Evolutionary conservation across 805 yeast genomes (phyloP), one percentile per base, ranked within the genome.

Genomic region (Pichia manshurica): DNA sequence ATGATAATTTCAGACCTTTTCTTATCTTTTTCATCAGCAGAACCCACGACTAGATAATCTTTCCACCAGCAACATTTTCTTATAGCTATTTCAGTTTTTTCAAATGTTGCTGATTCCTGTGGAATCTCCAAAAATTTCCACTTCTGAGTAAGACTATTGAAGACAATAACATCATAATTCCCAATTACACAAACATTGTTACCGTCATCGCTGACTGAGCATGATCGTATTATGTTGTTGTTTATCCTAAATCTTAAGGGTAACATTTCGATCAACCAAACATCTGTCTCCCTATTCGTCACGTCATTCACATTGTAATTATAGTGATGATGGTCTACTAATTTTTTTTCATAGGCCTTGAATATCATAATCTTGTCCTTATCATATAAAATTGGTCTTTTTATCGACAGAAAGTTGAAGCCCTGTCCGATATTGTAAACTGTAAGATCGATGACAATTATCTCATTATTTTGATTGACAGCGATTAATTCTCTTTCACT

Each of bases 131-230:
- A 62, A 45, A 65, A 58, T 53, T 72, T 75, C 81, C 81, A 77
- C 32, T 65, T 64, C n/a, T 72, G 68, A 1, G 70, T 61, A 32
- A 60, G 50, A 12, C 67, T 45, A 42, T 69, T 64, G 53, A 71
- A 74, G 39, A 74, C 65, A 22, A 73, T 59, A 15, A 77, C 66
- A 20, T 79, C 80, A 22, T 61, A 57, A 20, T 67, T 62, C 0
- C 82, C 82, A 5, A 79, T 73, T 16, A 77, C 34, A 20, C 81
- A 79, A 16, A 75, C 63, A 50, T 65, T 66, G 42, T 70, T 59
- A 10, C 81, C 81, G 52, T 75, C 78, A 22, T 67, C 66, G 44
- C 76, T 71, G 17, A 69, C 63, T n/a, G 72, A 58, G 3, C 70
- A 65, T 32, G 69, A 65, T 15, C 67, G 56, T 2, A 78, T 65